A percentile compares a stretch with the other conserved stretches of the same genome.
These are phyloP conservation scores for Ceratocystis huliohia DNA, from an alignment of 2,329 filamentous ascomycete genomes.

Conservation along the genomic window DNA sequence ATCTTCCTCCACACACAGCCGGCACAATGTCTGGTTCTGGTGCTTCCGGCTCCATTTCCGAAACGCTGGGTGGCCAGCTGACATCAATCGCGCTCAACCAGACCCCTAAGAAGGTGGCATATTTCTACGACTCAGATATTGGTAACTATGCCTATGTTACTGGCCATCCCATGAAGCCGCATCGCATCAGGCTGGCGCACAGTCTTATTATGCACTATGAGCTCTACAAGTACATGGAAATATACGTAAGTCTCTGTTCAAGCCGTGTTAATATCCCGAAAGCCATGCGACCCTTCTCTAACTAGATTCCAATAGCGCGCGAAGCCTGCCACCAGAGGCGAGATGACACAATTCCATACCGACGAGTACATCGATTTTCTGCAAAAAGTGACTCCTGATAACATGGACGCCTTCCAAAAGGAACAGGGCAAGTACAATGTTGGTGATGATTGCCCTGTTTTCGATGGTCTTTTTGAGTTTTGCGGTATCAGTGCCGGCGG, in stretches of 20 bases:
- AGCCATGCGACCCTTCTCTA: slow-evolving; percentile 12
- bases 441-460: slow-evolving; percentile 92
- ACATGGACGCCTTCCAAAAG: slow-evolving; percentile 71
- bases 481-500: slow-evolving; percentile 89
- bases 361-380: slow-evolving; percentile 94
- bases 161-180: slow-evolving; percentile 97
- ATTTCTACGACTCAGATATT: slow-evolving; percentile 97
- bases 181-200: slow-evolving; percentile 87
- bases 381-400: slow-evolving; percentile 90
- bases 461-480: slow-evolving; percentile 95
- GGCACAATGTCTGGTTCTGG: slow-evolving; percentile 17
- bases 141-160: slow-evolving; percentile 97
- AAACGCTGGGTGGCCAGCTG: slow-evolving; percentile 23
- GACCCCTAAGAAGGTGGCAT: slow-evolving; percentile 70
- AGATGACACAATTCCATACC: slow-evolving; percentile 90
- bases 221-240: slow-evolving; percentile 91
- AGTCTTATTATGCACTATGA: slow-evolving; percentile 94
- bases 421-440: slow-evolving; percentile 93
- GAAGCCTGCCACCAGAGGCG: slow-evolving; percentile 75
- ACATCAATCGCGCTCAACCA: slow-evolving; percentile 37
- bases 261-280: neutral
- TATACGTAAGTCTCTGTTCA: slow-evolving; percentile 57
- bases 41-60: slow-evolving; percentile 17
- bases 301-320: slow-evolving; percentile 45
- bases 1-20: neutral